A percentile compares a stretch with the other conserved stretches of the same genome.
Conservation (phyloP, 2,329 filamentous ascomycete species). For the Cryphonectria naterciae region DNA sequence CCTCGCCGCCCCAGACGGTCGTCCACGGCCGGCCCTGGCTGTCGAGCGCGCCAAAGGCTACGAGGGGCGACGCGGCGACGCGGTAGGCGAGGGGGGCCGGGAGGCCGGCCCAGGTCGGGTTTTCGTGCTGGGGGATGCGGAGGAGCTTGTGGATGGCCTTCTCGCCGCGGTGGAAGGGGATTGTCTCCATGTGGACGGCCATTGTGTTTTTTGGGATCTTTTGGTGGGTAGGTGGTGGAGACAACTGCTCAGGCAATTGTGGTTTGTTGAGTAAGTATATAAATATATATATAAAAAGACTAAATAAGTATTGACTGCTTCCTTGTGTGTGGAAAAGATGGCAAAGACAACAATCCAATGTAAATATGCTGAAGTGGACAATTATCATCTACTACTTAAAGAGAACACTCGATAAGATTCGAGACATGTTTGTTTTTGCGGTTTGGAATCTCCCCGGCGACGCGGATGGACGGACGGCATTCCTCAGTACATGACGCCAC, state of each 20-base stretch:
- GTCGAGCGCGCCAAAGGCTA: constrained; percentile 77
- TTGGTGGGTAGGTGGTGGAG: too few relatives aligned
- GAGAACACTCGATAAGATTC: background rate
- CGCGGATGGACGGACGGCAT: background rate
- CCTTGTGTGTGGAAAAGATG: too few relatives aligned
- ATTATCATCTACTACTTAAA: background rate
- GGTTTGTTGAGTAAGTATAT: too few relatives aligned
- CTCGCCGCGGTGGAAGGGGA: constrained; percentile 68
- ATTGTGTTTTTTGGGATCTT: background rate
- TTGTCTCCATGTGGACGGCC: constrained; percentile 17
- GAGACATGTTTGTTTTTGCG: background rate
- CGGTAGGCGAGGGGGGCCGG: constrained; percentile 63
- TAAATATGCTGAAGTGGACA: background rate
- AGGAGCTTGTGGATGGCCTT: constrained; percentile 65
- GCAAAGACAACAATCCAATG: background rate
- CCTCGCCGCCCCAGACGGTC: constrained; percentile 75
- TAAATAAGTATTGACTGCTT: too few relatives aligned
- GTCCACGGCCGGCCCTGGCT: constrained; percentile 71
- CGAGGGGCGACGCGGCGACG: constrained; percentile 64
- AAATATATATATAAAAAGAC: background rate
- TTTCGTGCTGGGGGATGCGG: constrained; percentile 51
- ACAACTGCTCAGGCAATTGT: too few relatives aligned
- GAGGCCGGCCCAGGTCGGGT: constrained; percentile 68
- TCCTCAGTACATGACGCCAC: background rate
- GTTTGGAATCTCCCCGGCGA: background rate